These are phyloP conservation scores for Arachis stenosperma DNA, from an alignment of 306 rosid genomes.

Conservation along the genomic window DNA sequence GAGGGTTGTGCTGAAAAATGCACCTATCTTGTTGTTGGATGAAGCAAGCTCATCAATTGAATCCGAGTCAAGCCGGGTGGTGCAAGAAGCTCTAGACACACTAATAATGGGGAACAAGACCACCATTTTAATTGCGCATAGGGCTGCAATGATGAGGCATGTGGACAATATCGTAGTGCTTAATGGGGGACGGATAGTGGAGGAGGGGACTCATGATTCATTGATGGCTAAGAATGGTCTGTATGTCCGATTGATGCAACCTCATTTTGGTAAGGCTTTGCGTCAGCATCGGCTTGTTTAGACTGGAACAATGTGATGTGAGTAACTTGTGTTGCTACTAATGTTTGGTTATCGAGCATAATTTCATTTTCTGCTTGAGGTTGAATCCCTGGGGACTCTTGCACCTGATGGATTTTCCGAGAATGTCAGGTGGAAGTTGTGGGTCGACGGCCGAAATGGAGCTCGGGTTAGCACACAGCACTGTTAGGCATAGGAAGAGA, in stretches of 20 bases:
- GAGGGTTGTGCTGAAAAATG: conserved; percentile 92
- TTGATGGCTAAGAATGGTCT: conserved; percentile 90
- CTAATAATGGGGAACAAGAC: conserved; percentile 99
- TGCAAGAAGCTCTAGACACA: conserved; percentile 99
- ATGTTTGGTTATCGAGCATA: conserved; percentile 43
- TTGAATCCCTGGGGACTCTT: conserved; percentile 41
- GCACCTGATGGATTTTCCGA: conserved; percentile 39
- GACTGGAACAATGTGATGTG: conserved; percentile 36
- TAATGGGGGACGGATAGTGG: conserved; percentile 98
- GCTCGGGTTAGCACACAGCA: conserved; percentile 41
- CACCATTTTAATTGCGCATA: conserved; percentile 94
- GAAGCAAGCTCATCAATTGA: conserved; percentile 98
- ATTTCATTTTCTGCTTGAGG: conserved; percentile 46
- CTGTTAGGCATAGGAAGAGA: conserved; percentile 54
- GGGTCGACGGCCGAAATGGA: conserved; percentile 38
- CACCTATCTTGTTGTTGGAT: conserved; percentile 92
- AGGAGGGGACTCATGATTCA: conserved; percentile 86
- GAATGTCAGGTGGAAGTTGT: conserved; percentile 43
- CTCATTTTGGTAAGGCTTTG: conserved; percentile 93
- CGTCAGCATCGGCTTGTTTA: conserved; percentile 89
- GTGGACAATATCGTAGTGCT: conserved; percentile 98
- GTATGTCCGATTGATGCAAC: conserved; percentile 95
- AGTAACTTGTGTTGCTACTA: conserved; percentile 32
- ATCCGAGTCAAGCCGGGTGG: conserved; percentile 97
- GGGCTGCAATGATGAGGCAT: conserved; percentile 99